Evolutionary conservation across 2,329 filamentous ascomycete genomes (phyloP).

Genomic region (Cladosporium colombiae): DNA sequence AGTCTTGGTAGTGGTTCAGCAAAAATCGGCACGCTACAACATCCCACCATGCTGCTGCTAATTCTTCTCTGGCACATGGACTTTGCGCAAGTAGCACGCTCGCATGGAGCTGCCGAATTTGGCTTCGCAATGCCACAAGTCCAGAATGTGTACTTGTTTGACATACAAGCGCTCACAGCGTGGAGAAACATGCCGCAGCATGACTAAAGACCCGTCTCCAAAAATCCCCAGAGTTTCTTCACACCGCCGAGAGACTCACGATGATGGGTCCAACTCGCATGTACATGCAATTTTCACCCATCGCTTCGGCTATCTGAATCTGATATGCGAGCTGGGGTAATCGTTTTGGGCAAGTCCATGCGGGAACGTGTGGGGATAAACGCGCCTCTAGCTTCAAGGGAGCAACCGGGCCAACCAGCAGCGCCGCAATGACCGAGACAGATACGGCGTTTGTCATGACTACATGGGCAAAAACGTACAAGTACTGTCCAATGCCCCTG

Average conservation of each 20-base stretch:
- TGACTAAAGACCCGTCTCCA: background rate
- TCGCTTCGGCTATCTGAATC: background rate
- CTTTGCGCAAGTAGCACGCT: background rate
- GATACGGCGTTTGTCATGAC: conserved; percentile 1
- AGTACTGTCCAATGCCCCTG: background rate
- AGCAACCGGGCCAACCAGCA: background rate
- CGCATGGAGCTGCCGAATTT: background rate
- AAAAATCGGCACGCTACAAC: background rate
- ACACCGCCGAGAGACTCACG: background rate
- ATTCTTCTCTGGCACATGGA: background rate
- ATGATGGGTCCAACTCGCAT: background rate
- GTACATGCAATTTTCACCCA: background rate
- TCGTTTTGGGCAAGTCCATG: background rate
- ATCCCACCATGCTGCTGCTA: background rate
- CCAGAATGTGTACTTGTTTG: background rate
- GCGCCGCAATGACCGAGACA: background rate
- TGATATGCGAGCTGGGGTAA: background rate
- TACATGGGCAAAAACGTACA: background rate
- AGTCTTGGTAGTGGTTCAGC: background rate
- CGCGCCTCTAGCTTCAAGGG: background rate
- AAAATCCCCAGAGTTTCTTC: background rate
- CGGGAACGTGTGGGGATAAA: background rate
- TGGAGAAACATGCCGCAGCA: background rate
- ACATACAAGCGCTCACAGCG: no score
- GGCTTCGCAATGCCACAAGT: background rate